Base-by-base conservation (phyloP, 2,329 filamentous ascomycete species). In the Pseudogymnoascus verrucosus region DNA sequence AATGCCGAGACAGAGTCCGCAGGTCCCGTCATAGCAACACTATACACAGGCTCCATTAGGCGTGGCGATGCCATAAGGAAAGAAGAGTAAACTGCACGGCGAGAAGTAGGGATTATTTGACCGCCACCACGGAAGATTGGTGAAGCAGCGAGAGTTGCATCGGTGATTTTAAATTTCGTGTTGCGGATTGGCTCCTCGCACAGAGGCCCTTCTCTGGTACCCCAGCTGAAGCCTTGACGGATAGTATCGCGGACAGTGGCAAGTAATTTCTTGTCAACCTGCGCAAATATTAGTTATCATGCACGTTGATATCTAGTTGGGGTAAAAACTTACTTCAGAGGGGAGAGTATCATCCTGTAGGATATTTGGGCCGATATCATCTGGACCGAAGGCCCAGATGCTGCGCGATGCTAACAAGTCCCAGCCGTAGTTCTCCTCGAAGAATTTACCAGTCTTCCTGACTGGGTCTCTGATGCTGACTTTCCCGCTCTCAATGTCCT, bases 171-270 rank as follows among this genome's bases (percentile, higher is more conserved):
- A 83, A 99, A 99, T 74, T 96, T 97, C 70, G 91, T 91, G 77
- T 99, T 99, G 70, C 95, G 93, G 73, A 99, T 98, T 36, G 95
- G 95, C 79, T 99, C 95, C 88, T 99, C 95, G 75, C 95, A 98
- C 26, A 99, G 81, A 16, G 95, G 95, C 0, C 95, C 95, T 84
- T 99, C 95, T 67, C 95, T 84, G 34, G 93, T 91, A 60, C 91
- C 95, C 95, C 95, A 99, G 74, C 89, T 92, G 77, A 99, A 99
- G 34, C 95, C 95, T 77, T 99, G 95, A 59, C 91, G 88, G 70
- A 99, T 91, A 6, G 90, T 93, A 74, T 99, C 95, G 69, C 92
- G 88, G 51, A 97, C 93, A 37, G 87, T 89, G 70, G 88, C 87
- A 34, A 99, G 84, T 19, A 93, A 82, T 76, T 93, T 96, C 78